Evolutionary conservation across 306 rosid genomes (phyloP).

Genomic region (Quercus parvula): DNA sequence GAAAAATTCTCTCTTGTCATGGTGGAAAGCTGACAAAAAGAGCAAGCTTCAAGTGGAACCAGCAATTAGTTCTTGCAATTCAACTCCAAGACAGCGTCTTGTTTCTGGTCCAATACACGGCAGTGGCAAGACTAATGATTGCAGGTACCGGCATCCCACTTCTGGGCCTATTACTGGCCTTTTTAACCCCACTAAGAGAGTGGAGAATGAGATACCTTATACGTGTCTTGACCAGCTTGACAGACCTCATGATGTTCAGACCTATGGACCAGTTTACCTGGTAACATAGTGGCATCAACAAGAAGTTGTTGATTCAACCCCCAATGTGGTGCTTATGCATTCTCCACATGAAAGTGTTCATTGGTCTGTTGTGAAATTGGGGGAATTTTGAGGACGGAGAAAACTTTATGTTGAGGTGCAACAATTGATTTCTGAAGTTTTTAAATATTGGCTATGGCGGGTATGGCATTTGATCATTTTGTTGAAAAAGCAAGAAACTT

Average conservation of each 20-base stretch:
- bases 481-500: neutral
- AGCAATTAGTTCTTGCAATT: conserved; percentile 25
- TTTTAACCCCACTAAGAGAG: conserved; percentile 43
- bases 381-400: neutral
- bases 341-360: neutral
- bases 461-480: neutral
- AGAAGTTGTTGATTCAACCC: conserved; percentile 10
- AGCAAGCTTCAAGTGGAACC: conserved; percentile 27
- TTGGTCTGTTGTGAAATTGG: neutral
- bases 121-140: conserved; percentile 19
- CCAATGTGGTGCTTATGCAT: neutral
- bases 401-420: neutral
- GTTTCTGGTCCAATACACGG: conserved; percentile 65
- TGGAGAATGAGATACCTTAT: conserved; percentile 48
- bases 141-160: conserved; percentile 28
- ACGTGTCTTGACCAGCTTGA: conserved; percentile 42
- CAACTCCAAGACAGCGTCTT: conserved; percentile 27
- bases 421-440: neutral
- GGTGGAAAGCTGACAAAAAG: conserved; percentile 67
- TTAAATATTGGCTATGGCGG: neutral
- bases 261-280: conserved; percentile 67
- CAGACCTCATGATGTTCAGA: conserved; percentile 24
- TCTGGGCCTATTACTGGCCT: conserved; percentile 63
- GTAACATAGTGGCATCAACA: conserved; percentile 39
- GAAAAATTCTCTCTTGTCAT: conserved; percentile 57